These are phyloP conservation scores for Fonsecaea pedrosoi DNA, from an alignment of 2,329 filamentous ascomycete genomes.

Conservation along the genomic window DNA sequence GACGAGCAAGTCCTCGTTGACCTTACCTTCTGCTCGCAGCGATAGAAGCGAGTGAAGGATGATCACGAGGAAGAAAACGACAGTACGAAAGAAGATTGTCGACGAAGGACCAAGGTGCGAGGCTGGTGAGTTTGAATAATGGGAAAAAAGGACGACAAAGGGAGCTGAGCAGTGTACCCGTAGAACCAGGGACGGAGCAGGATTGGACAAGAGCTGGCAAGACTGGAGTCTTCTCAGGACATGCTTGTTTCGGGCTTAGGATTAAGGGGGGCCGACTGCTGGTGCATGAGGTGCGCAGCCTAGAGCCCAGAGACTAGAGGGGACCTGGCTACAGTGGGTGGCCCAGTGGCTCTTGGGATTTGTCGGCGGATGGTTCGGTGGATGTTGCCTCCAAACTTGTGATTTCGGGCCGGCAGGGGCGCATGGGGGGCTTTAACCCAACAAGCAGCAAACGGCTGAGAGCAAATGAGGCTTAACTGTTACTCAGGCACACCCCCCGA, in stretches of 20 bases:
- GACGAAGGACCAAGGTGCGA: constrained; percentile 34
- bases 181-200: constrained; percentile 25
- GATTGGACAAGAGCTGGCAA: constrained; percentile 23
- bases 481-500: constrained; percentile 8
- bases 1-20: constrained; percentile 15
- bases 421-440: neutral
- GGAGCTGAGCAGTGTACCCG: constrained; percentile 14
- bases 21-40: constrained; percentile 34
- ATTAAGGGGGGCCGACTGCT: constrained; percentile 18
- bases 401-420: constrained; percentile 23
- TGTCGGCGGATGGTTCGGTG: constrained; percentile 14
- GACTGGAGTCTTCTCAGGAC: constrained; percentile 24
- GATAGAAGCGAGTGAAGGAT: constrained; percentile 38
- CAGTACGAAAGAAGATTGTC: constrained; percentile 25
- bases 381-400: constrained; percentile 8
- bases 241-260: constrained; percentile 36
- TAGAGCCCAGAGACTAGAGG: constrained; percentile 21
- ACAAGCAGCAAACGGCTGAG: constrained; percentile 8
- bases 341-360: constrained; percentile 20
- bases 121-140: constrained; percentile 26
- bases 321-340: constrained; percentile 10
- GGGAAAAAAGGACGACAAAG: constrained; percentile 28
- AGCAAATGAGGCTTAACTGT: constrained; percentile 18
- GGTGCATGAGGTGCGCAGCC: constrained; percentile 22
- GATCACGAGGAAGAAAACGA: constrained; percentile 38